A percentile compares a stretch with the other conserved stretches of the same genome.
phyloP scores from a whole-genome alignment of 495 filamentous ascomycete species.

The Lasiosphaeria hispida region DNA sequence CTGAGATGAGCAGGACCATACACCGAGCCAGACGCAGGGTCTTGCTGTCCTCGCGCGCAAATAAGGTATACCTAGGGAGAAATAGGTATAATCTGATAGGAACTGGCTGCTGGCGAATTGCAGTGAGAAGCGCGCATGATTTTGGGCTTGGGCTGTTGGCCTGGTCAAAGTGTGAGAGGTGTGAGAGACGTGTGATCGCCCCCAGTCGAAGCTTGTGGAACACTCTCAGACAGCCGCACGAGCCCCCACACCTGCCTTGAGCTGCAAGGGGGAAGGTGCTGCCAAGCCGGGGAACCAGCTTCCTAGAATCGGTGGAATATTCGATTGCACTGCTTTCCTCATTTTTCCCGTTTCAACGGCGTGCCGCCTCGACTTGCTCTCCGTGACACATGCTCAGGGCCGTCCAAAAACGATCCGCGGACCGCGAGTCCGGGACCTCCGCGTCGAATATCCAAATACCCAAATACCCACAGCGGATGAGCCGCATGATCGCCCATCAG shows the following conservation, averaged over 20 bases:
- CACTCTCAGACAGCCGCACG: conserved; percentile 25
- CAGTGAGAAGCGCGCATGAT: background rate
- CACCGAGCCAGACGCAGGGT: no score
- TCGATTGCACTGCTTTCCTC: background rate
- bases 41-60: no score
- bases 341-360: background rate
- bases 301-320: conserved; percentile 6
- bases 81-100: no score
- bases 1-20: background rate
- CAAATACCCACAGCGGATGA: background rate
- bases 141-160: conserved; percentile 3
- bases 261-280: background rate
- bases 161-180: background rate
- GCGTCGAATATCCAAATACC: background rate
- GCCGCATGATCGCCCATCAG: conserved; percentile 14
- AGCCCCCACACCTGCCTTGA: conserved; percentile 1
- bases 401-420: conserved; percentile 5
- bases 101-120: background rate
- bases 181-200: conserved; percentile 26
- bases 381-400: background rate
- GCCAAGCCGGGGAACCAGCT: conserved; percentile 21
- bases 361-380: background rate
- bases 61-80: no score
- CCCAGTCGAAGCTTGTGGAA: conserved; percentile 30
- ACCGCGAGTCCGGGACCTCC: conserved; percentile 2